Conservation (phyloP, 2,329 filamentous ascomycete species). For the Geosmithia putterillii region DNA sequence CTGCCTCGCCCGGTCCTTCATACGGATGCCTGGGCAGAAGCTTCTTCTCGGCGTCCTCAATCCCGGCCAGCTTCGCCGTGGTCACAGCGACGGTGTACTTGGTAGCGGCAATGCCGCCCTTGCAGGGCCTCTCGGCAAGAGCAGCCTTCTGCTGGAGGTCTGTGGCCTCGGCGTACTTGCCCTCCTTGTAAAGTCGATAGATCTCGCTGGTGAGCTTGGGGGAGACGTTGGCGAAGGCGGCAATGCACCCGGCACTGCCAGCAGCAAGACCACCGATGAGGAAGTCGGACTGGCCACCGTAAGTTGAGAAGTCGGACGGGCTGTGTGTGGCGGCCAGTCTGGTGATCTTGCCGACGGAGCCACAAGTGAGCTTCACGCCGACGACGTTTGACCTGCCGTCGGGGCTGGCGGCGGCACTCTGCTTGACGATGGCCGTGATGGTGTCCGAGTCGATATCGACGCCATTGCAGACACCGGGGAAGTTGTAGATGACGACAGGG, state of each 20-base stretch:
- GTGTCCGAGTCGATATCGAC: slow-evolving; percentile 55
- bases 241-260: slow-evolving; percentile 47
- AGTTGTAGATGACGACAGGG: slow-evolving; percentile 55
- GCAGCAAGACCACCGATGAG: slow-evolving; percentile 47
- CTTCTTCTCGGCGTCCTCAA: slow-evolving; percentile 45
- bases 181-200: slow-evolving; percentile 47
- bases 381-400: slow-evolving; percentile 33
- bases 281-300: slow-evolving; percentile 64
- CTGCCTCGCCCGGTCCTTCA: slow-evolving; percentile 29
- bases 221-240: slow-evolving; percentile 51
- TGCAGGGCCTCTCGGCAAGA: slow-evolving; percentile 52
- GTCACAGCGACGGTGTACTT: slow-evolving; percentile 55
- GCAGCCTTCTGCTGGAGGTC: slow-evolving; percentile 48
- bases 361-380: slow-evolving; percentile 55
- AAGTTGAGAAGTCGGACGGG: slow-evolving; percentile 29
- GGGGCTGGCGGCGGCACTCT: slow-evolving; percentile 28
- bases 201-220: slow-evolving; percentile 43
- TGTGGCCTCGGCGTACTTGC: slow-evolving; percentile 45
- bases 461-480: slow-evolving; percentile 56
- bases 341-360: slow-evolving; percentile 47
- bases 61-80: slow-evolving; percentile 44
- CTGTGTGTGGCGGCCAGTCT: slow-evolving; percentile 28
- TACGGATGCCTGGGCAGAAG: slow-evolving; percentile 52
- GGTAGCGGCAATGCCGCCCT: slow-evolving; percentile 53
- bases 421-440: slow-evolving; percentile 53